These are phyloP conservation scores for Pelargonium citronellum DNA, from an alignment of 441 rosid species.

Conservation along the genomic window DNA sequence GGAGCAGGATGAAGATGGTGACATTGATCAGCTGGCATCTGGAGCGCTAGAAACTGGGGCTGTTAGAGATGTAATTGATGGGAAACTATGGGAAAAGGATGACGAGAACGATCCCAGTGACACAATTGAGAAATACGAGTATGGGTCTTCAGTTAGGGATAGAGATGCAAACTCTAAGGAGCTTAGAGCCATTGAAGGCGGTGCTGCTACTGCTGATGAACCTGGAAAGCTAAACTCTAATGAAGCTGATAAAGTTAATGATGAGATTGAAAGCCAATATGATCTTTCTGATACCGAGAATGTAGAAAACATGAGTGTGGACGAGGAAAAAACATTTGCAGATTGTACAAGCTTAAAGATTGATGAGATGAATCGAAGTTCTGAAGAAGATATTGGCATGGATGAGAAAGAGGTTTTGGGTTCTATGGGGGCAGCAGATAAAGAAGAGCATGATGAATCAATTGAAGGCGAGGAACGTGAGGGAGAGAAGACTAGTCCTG, in stretches of 20 bases:
- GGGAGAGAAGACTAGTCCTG: conserved; percentile 32
- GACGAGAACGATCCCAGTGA: conserved; percentile 50
- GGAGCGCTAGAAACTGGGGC: conserved; percentile 74
- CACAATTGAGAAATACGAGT: conserved; percentile 64
- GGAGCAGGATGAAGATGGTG: conserved; percentile 66
- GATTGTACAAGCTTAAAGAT: conserved; percentile 59
- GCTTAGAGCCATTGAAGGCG: conserved; percentile 80
- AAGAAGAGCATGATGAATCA: conserved; percentile 42
- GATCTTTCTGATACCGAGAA: conserved; percentile 43
- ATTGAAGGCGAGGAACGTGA: conserved; percentile 38
- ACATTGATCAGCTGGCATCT: conserved; percentile 66
- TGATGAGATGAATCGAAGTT: conserved; percentile 43
- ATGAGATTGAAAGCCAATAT: conserved; percentile 44
- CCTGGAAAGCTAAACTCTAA: conserved; percentile 35
- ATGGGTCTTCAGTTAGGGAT: conserved; percentile 64
- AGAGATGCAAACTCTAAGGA: conserved; percentile 54
- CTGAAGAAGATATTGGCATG: conserved; percentile 48
- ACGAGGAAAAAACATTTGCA: conserved; percentile 57
- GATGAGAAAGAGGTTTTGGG: conserved; percentile 42
- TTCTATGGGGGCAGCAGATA: conserved; percentile 45
- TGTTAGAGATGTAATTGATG: conserved; percentile 64
- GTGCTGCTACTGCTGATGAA: conserved; percentile 37
- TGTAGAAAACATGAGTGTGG: conserved; percentile 50
- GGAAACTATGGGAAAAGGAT: conserved; percentile 64
- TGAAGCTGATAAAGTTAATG: conserved; percentile 38